phyloP scores from a whole-genome alignment of 257 asterid genomes.

The Oldenlandia corymbosa region DNA sequence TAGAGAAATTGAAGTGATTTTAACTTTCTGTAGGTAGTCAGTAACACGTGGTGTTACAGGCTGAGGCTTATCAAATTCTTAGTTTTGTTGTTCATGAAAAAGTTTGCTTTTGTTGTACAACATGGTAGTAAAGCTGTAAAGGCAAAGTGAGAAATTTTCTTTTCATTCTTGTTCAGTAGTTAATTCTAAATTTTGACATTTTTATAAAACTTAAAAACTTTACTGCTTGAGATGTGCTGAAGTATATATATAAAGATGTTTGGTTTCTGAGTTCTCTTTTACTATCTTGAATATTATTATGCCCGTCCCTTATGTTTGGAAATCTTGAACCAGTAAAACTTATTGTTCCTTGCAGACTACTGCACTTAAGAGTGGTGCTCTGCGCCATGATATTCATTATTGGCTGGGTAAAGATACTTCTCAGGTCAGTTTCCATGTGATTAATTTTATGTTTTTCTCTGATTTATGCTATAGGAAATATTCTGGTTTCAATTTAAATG shows the following conservation, averaged over 20 bases:
- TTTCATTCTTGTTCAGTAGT: not conserved
- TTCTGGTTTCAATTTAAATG: constrained; percentile 9
- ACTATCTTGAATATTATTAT: not conserved
- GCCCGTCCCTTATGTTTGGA: not conserved
- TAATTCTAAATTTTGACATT: not conserved
- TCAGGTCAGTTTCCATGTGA: constrained; percentile 43
- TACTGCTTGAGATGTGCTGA: not conserved
- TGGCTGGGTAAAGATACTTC: constrained; percentile 96
- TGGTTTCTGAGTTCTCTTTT: not conserved
- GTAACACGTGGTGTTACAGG: not conserved
- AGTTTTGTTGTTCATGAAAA: not conserved
- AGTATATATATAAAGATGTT: not conserved
- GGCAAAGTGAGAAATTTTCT: not conserved
- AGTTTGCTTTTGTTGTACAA: not conserved
- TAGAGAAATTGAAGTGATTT: not conserved
- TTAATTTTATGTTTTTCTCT: not conserved
- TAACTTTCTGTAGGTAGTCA: not conserved
- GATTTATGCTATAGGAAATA: constrained; percentile 4
- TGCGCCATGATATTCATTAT: constrained; percentile 91
- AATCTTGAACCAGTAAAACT: constrained; percentile 5
- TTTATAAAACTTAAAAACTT: not conserved
- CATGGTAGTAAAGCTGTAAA: not conserved
- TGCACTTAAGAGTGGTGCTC: constrained; percentile 69
- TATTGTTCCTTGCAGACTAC: constrained; percentile 59
- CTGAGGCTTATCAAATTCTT: not conserved